Evolutionary conservation across 2,329 filamentous ascomycete species (phyloP).

Genomic region (Claviceps maximensis): DNA sequence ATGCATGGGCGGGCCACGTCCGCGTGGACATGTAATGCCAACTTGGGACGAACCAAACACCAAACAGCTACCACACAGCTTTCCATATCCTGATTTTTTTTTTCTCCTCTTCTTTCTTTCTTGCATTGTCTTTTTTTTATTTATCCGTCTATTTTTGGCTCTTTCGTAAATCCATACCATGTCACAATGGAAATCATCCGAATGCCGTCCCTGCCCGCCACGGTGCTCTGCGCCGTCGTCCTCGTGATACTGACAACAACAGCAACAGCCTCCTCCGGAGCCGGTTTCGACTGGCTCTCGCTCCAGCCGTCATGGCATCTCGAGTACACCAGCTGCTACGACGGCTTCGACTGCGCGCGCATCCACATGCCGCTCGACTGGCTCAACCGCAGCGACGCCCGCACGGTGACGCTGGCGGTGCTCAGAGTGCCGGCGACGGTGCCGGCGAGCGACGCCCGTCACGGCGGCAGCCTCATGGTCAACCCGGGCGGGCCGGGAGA

Average conservation of each 20-base stretch:
- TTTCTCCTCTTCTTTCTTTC: not conserved
- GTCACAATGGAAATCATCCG: not conserved
- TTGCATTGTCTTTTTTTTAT: not conserved
- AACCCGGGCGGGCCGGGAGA: slow-evolving; percentile 29
- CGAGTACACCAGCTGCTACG: slow-evolving; percentile 20
- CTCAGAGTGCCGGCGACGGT: slow-evolving; percentile 25
- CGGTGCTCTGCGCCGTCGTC: not conserved
- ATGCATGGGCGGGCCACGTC: no score
- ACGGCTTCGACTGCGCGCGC: slow-evolving; percentile 24
- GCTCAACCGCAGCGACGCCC: slow-evolving; percentile 15
- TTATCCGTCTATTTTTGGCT: not conserved
- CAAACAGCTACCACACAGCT: not conserved
- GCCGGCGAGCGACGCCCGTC: slow-evolving; percentile 18
- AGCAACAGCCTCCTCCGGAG: not conserved
- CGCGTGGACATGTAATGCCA: no score
- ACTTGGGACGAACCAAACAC: no score
- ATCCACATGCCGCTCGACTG: slow-evolving; percentile 27
- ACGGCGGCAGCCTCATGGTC: slow-evolving; percentile 23
- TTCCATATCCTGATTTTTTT: not conserved
- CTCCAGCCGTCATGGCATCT: slow-evolving; percentile 9
- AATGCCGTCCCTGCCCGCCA: not conserved
- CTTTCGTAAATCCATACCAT: not conserved
- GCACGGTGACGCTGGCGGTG: slow-evolving; percentile 23
- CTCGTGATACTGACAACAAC: not conserved
- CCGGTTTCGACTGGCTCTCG: slow-evolving; percentile 6